These are phyloP conservation scores for Suhomyces atakaporum DNA, from an alignment of 1,139 yeast genomes.

Conservation along the genomic window DNA sequence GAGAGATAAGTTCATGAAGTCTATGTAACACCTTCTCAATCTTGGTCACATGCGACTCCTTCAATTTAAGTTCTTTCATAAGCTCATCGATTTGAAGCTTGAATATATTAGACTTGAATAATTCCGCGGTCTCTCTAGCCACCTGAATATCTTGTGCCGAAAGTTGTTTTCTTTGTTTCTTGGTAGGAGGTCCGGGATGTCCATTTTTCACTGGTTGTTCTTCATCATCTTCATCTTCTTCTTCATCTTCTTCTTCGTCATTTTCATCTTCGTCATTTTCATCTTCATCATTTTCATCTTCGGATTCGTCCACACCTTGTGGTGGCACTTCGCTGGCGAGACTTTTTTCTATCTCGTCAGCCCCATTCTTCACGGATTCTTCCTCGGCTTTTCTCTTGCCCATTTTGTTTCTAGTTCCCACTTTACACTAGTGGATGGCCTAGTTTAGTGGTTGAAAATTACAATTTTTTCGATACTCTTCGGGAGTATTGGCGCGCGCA, in stretches of 20 bases:
- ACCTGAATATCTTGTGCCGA: conserved; percentile 86
- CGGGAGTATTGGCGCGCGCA: conserved; percentile 6
- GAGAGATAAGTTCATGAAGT: conserved; percentile 67
- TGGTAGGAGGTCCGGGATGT: conserved; percentile 23
- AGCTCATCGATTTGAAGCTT: conserved; percentile 92
- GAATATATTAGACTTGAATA: conserved; percentile 92
- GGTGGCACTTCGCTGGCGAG: not conserved
- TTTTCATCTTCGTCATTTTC: conserved; percentile 17
- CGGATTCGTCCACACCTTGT: too few species aligned
- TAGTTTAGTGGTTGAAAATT: conserved; percentile 2
- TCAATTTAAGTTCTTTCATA: conserved; percentile 72
- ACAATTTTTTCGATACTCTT: conserved; percentile 14
- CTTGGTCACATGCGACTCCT: conserved; percentile 63
- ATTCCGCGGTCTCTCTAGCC: conserved; percentile 90
- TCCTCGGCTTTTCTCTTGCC: conserved; percentile 34
- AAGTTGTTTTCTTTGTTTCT: conserved; percentile 44
- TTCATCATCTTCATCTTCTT: conserved; percentile 16
- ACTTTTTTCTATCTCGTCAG: conserved; percentile 3
- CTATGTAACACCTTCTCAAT: conserved; percentile 80
- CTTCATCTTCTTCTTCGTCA: conserved; percentile 17
- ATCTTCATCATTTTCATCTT: conserved; percentile 18
- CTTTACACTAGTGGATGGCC: conserved; percentile 6
- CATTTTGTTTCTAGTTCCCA: conserved; percentile 19
- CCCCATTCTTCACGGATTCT: conserved; percentile 4
- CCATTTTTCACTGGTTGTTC: conserved; percentile 14